Evolutionary conservation across 306 rosid species (phyloP), one percentile per base, ranked within the genome.

Genomic region (Lathyrus aphaca): DNA sequence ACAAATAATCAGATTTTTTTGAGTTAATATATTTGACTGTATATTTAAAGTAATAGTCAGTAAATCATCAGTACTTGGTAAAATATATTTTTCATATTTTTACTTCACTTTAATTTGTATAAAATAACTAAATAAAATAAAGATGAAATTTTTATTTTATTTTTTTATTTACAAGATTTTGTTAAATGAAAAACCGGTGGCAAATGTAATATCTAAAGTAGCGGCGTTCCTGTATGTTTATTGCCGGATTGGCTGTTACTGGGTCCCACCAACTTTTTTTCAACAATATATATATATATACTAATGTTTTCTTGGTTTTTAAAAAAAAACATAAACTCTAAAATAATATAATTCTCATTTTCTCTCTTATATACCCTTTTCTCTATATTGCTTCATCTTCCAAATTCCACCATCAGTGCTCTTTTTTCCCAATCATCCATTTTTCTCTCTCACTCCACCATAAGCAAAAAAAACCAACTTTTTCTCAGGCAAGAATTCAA

Each of bases 401-500:
- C 60, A 61, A 66, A 6, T 80, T 44, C 29, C 69, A 51, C 12
- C 65, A 3, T 50, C 73, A 11, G 69, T 25, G 42, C 61, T 54
- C 66, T 42, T 19, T 51, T 69, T 69, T 55, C 44, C 27, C 62
- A 12, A 17, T 48, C 64, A 14, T n/a, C 18, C 37, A 19, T 27
- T 58, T 66, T 16, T 42, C n/a, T 71, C 30, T 19, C 56, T 10
- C 35, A n/a, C 42, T 23, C 46, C 17, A 30, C 18, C 18, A 71
- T 19, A 71, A 64, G 18, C 68, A 71, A 5, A 51, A 5, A 16
- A 54, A 61, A 50, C 78, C 77, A 45, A 25, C 64, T 78, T 79
- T 75, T 49, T 66, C 62, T 72, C 81, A 83, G 92, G 96, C 61
- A 86, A 80, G 76, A 64, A 15, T 74, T 69, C 58, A 9, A 32